Percentiles rank a stretch among this genome's conserved stretches.
Evolutionary conservation across 2,329 filamentous ascomycete species (phyloP).

Genomic region (Thielaviopsis populi): DNA sequence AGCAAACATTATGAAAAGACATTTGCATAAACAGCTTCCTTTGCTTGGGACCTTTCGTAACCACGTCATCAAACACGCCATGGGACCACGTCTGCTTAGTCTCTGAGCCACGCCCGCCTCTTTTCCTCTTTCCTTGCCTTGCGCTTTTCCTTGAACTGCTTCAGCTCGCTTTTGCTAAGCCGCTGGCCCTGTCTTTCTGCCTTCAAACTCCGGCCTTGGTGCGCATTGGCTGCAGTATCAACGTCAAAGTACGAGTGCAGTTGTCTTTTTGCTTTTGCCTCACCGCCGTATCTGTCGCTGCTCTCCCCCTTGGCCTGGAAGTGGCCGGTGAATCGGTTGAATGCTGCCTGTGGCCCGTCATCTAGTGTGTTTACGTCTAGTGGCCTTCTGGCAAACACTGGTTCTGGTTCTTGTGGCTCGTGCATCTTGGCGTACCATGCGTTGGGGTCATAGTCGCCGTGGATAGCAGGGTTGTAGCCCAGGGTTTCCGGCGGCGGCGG

Average conservation of each 20-base stretch:
- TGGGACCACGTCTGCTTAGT: slow-evolving; percentile 36
- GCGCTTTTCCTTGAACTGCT: slow-evolving; percentile 82
- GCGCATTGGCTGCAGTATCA: slow-evolving; percentile 78
- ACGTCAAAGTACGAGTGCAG: slow-evolving; percentile 95
- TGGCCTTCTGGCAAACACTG: slow-evolving; percentile 23
- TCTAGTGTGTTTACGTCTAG: slow-evolving; percentile 22
- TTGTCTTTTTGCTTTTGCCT: slow-evolving; percentile 73
- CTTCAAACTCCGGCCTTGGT: slow-evolving; percentile 80
- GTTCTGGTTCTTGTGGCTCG: slow-evolving; percentile 22
- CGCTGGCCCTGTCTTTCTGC: slow-evolving; percentile 80
- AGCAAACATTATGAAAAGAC: not conserved
- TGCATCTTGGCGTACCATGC: slow-evolving; percentile 70
- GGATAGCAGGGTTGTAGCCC: slow-evolving; percentile 90
- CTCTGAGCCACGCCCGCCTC: slow-evolving; percentile 73
- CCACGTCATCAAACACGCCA: not conserved
- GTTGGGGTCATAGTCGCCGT: slow-evolving; percentile 89
- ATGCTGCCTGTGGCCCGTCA: slow-evolving; percentile 45
- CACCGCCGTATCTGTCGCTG: slow-evolving; percentile 67
- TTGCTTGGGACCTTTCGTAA: not conserved
- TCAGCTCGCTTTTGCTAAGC: slow-evolving; percentile 70
- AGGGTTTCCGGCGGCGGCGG: slow-evolving; percentile 20
- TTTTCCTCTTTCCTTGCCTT: slow-evolving; percentile 88
- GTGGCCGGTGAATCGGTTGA: slow-evolving; percentile 80
- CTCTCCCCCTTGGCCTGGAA: slow-evolving; percentile 56
- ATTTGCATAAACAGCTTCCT: not conserved